Evolutionary conservation across 257 asterid genomes (phyloP).

Genomic region (Gentiana straminea): DNA sequence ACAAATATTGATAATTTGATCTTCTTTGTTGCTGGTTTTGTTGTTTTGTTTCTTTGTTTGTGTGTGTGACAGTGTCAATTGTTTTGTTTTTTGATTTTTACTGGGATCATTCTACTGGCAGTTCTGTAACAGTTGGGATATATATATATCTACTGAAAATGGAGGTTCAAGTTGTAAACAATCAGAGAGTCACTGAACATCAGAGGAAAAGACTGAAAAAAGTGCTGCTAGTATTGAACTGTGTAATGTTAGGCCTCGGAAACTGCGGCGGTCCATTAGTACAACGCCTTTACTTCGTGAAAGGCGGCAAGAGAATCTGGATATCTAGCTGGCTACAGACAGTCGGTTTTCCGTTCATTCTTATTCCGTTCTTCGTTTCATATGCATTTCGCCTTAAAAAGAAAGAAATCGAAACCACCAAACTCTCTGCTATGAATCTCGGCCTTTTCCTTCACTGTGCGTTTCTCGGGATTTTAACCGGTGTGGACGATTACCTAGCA

Average conservation of each 20-base stretch:
- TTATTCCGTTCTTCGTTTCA: conserved; percentile 12
- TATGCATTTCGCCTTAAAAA: conserved; percentile 8
- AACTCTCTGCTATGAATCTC: conserved; percentile 6
- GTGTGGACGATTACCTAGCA: conserved; percentile 13
- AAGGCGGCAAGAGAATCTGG: conserved; percentile 27
- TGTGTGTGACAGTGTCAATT: no score
- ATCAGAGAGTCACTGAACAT: background rate
- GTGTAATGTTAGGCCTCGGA: conserved; percentile 20
- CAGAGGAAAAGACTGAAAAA: conserved; percentile 9
- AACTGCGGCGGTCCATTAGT: conserved; percentile 21
- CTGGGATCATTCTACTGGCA: no score
- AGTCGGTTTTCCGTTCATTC: conserved; percentile 16
- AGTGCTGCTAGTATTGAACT: conserved; percentile 12
- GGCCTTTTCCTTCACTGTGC: conserved; percentile 11
- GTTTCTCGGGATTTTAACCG: conserved; percentile 13
- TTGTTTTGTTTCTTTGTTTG: no score
- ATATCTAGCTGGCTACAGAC: conserved; percentile 21
- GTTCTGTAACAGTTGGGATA: no score
- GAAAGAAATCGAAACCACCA: background rate
- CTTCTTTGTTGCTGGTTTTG: no score
- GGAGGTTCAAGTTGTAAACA: conserved; percentile 6
- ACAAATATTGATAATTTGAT: no score
- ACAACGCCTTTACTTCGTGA: conserved; percentile 21
- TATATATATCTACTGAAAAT: background rate
- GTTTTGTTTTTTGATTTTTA: no score